Evolutionary conservation across 805 yeast genomes (phyloP).

Genomic region (Suhomyces kilbournensis): DNA sequence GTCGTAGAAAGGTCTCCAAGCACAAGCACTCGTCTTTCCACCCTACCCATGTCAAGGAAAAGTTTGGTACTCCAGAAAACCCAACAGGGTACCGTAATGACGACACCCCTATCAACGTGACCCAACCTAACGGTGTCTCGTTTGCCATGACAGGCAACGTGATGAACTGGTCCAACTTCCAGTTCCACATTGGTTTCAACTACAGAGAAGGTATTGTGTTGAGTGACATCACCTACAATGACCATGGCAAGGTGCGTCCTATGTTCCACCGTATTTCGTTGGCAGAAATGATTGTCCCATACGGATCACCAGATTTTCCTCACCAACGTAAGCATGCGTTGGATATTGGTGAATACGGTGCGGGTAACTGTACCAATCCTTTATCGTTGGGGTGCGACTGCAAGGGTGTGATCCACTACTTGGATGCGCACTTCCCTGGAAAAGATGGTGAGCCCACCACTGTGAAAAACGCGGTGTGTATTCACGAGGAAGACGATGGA

Average conservation of each 20-base stretch:
- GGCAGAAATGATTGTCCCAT: conserved; percentile 83
- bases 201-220: conserved; percentile 83
- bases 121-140: conserved; percentile 82
- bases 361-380: conserved; percentile 82
- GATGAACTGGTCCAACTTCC: conserved; percentile 75
- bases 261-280: conserved; percentile 76
- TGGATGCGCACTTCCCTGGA: conserved; percentile 74
- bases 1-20: conserved; percentile 69
- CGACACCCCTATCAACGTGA: conserved; percentile 62
- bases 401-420: conserved; percentile 79
- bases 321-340: conserved; percentile 85
- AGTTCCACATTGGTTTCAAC: conserved; percentile 79
- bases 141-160: conserved; percentile 67
- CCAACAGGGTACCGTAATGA: conserved; percentile 56
- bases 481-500: conserved; percentile 86
- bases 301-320: conserved; percentile 75
- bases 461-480: conserved; percentile 74
- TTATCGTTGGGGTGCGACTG: conserved; percentile 79
- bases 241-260: conserved; percentile 70
- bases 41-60: conserved; percentile 59
- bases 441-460: conserved; percentile 67
- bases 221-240: conserved; percentile 69
- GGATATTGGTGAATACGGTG: conserved; percentile 86
- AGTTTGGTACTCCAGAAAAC: conserved; percentile 49
- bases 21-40: conserved; percentile 69